These are phyloP conservation scores for Vigna hirtella DNA, from an alignment of 306 rosid species.

Conservation along the genomic window DNA sequence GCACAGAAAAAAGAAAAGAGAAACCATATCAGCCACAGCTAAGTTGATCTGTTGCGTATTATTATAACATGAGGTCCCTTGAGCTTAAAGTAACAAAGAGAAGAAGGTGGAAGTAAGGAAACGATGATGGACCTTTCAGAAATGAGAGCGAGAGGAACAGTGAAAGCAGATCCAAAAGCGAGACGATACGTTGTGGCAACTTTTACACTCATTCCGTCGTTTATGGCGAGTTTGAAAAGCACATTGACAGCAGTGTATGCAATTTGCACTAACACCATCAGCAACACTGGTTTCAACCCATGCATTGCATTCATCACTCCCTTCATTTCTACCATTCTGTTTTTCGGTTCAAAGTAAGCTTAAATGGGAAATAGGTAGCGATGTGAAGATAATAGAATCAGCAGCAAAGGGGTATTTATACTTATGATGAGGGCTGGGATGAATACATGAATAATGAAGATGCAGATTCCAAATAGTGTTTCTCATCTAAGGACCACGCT, in stretches of 20 bases:
- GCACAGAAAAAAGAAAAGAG: not conserved
- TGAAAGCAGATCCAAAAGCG: slow-evolving; percentile 61
- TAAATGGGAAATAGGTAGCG: not conserved
- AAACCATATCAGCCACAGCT: not conserved
- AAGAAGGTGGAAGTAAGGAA: not conserved
- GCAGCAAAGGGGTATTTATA: slow-evolving; percentile 34
- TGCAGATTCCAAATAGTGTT: slow-evolving; percentile 37
- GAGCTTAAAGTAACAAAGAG: not conserved
- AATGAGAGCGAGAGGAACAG: slow-evolving; percentile 68
- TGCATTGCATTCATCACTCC: slow-evolving; percentile 8
- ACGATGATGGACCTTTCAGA: slow-evolving; percentile 42
- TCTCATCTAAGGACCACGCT: not conserved
- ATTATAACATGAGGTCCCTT: not conserved
- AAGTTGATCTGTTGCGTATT: not conserved
- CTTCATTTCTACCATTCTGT: slow-evolving; percentile 14
- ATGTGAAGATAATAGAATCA: not conserved
- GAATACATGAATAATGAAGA: not conserved
- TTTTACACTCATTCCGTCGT: slow-evolving; percentile 72
- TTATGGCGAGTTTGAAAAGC: slow-evolving; percentile 65
- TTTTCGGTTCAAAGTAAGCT: not conserved
- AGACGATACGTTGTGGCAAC: slow-evolving; percentile 75
- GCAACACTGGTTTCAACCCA: slow-evolving; percentile 45
- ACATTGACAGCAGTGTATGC: slow-evolving; percentile 62
- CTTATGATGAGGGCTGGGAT: not conserved
- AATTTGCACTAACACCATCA: slow-evolving; percentile 61